Evolutionary conservation across 2,329 filamentous ascomycete genomes (phyloP), one percentile per base, ranked within the genome.

Genomic region (Clarireedia hainanense): DNA sequence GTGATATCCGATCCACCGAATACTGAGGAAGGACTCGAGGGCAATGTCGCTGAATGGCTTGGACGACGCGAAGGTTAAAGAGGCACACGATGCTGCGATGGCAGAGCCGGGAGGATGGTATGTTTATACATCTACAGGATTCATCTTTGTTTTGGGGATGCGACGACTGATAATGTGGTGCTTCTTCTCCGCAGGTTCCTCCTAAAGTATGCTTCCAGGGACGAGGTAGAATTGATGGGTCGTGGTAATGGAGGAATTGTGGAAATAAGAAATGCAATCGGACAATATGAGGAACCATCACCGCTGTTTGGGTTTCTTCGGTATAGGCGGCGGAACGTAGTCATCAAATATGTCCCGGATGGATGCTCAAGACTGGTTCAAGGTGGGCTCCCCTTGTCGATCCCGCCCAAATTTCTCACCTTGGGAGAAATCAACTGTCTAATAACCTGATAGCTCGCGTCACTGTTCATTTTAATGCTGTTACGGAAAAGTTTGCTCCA

Each of bases 21-120:
- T 39, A 46, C 34, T 46, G 27, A 34, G 52, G 30, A 24, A 49
- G 50, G 40, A 58, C 55, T 50, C 52, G 52, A 60, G 55, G 64
- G 70, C 71, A 64, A 97, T 97, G 92, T 96, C 92, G 78, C 80
- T 97, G 73, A 96, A 96, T 84, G 94, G 94, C 63, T 80, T 97
- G 74, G 91, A 96, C 76, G 81, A 84, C 75, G 76, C 80, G 65
- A 81, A 83, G 69, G 81, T 99, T 74, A 82, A 85, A 73, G 89
- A 95, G 75, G 91, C 91, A 67, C 86, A 95, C 74, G 87, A 91
- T 69, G 77, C 82, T 65, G 88, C 89, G 56, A 77, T 85, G 65
- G 81, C 81, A 58, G 94, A 97, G 73, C 83, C 89, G 57, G 91
- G 91, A 76, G 91, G 91, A 86, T 99, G 94, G 94, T 97, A 61